Evolutionary conservation across 2,329 filamentous ascomycete genomes (phyloP).

Genomic region (Aureobasidium sp.): DNA sequence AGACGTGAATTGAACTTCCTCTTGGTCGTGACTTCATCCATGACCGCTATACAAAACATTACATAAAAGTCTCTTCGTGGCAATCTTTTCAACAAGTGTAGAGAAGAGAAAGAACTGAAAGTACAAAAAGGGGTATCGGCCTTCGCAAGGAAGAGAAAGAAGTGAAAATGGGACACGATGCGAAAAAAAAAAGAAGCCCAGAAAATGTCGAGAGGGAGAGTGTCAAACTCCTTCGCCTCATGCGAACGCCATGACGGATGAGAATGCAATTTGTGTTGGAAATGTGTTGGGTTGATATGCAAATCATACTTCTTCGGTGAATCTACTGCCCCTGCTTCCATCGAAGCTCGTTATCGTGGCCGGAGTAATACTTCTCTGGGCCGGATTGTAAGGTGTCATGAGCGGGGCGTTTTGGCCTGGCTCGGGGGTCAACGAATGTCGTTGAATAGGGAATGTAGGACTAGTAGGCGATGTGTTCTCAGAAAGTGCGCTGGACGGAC

Average conservation of each 20-base stretch:
- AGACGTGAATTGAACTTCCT: background rate
- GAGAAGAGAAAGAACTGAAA: background rate
- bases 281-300: background rate
- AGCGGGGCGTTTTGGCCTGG: conserved; percentile 8
- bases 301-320: conserved; percentile 25
- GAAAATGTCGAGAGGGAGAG: conserved; percentile 10
- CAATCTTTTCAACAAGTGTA: background rate
- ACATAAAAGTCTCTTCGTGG: conserved; percentile 5
- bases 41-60: conserved; percentile 15
- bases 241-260: background rate
- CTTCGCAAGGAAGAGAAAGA: background rate
- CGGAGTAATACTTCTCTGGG: conserved; percentile 22
- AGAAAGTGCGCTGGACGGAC: conserved; percentile 17
- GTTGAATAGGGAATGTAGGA: conserved; percentile 18
- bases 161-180: background rate
- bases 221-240: background rate
- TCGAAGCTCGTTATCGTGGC: conserved; percentile 19
- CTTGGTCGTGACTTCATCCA: background rate
- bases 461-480: conserved; percentile 17
- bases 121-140: conserved; percentile 13
- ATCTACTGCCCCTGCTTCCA: conserved; percentile 23
- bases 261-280: background rate
- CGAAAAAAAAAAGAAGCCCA: conserved; percentile 2
- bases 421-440: conserved; percentile 6
- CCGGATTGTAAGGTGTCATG: conserved; percentile 17